A percentile compares a stretch with the other conserved stretches of the same genome.
Conservation (phyloP, 1,284 basidiomycete genomes). For the Grifola frondosa region DNA sequence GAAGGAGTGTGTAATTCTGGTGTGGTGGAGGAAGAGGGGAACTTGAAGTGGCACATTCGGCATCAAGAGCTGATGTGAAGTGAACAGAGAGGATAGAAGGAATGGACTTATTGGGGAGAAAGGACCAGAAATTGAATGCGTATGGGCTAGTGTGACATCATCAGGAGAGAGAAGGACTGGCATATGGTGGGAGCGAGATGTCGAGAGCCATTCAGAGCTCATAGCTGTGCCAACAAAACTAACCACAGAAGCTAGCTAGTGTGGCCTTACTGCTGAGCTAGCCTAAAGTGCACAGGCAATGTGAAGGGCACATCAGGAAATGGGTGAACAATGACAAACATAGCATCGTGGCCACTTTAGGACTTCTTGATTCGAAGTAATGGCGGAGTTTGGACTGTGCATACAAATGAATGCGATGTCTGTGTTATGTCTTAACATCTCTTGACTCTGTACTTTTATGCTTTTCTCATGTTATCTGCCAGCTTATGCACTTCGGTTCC, state of each 20-base stretch:
- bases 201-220: constrained; percentile 26
- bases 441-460: too few relatives aligned
- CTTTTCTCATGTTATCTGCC: too few relatives aligned
- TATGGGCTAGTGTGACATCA: constrained; percentile 31
- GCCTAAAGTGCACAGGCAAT: too few relatives aligned
- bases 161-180: constrained; percentile 43
- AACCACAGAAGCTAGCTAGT: constrained; percentile 40
- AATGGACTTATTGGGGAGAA: constrained; percentile 54
- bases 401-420: too few relatives aligned
- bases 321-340: too few relatives aligned
- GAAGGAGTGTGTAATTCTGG: constrained; percentile 20
- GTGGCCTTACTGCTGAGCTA: too few relatives aligned
- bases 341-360: too few relatives aligned
- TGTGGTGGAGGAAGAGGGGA: constrained; percentile 22
- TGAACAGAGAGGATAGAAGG: constrained; percentile 48
- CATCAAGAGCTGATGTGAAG: constrained; percentile 31
- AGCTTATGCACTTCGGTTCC: too few relatives aligned
- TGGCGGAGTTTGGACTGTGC: too few relatives aligned
- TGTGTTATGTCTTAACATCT: too few relatives aligned
- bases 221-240: constrained; percentile 35
- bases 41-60: constrained; percentile 15
- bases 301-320: too few relatives aligned
- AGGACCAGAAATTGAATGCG: constrained; percentile 57
- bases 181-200: constrained; percentile 42
- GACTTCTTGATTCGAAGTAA: too few relatives aligned